These are phyloP conservation scores for Galerina marginata DNA, from an alignment of 768 basidiomycete species.

Conservation along the genomic window DNA sequence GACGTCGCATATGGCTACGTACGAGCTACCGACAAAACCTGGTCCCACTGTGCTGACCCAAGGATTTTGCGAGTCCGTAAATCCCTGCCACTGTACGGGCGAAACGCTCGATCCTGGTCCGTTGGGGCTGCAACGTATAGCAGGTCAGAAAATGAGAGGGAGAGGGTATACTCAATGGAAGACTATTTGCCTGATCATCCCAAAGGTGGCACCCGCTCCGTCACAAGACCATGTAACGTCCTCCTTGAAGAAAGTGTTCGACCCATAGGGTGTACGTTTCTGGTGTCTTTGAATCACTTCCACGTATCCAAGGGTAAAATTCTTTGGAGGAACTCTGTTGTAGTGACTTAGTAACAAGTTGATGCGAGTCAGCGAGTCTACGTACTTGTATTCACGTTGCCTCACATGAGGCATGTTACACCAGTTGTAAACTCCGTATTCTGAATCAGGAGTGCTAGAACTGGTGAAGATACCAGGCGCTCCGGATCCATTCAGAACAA, in stretches of 20 bases:
- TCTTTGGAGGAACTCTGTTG: slow-evolving; percentile 39
- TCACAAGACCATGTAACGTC: slow-evolving; percentile 49
- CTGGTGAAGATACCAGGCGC: slow-evolving; percentile 53
- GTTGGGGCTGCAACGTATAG: slow-evolving; percentile 23
- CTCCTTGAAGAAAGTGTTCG: slow-evolving; percentile 58
- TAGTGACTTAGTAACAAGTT: background rate
- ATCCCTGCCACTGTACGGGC: slow-evolving; percentile 52
- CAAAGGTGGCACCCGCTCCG: slow-evolving; percentile 44
- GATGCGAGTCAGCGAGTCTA: background rate
- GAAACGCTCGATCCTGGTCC: slow-evolving; percentile 33
- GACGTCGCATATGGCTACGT: slow-evolving; percentile 13
- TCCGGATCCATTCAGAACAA: slow-evolving; percentile 45
- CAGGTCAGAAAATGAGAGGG: background rate
- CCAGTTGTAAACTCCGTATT: slow-evolving; percentile 56
- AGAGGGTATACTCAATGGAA: too few relatives aligned
- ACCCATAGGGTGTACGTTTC: slow-evolving; percentile 55
- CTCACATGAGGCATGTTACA: slow-evolving; percentile 62
- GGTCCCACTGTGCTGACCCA: slow-evolving; percentile 47
- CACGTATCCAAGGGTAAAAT: slow-evolving; percentile 48
- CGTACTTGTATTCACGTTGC: slow-evolving; percentile 48
- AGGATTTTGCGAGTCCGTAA: slow-evolving; percentile 42
- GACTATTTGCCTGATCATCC: slow-evolving; percentile 31
- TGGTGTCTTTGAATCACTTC: slow-evolving; percentile 60
- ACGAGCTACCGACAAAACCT: slow-evolving; percentile 51
- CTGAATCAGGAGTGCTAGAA: slow-evolving; percentile 40